Conservation (phyloP, 2,329 filamentous ascomycete genomes). For the Samsoniella hepiali region DNA sequence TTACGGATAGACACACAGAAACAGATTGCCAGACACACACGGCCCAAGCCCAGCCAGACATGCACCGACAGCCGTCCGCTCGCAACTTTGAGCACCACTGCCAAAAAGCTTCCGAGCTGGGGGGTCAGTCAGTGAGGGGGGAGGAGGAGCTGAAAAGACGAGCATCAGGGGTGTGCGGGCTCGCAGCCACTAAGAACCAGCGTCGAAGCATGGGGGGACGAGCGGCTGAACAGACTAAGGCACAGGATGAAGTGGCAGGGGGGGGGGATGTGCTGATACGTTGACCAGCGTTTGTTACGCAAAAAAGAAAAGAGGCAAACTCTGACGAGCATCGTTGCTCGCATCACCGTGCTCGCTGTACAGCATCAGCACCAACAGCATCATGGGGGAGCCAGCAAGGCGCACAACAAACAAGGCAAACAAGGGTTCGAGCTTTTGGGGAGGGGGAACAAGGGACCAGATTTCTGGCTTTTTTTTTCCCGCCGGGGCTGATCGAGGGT, state of each 20-base stretch:
- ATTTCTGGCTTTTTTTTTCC: background rate
- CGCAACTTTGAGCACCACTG: too few species aligned
- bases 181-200: slow-evolving; percentile 9
- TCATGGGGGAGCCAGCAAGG: background rate
- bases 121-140: background rate
- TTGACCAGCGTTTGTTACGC: too few species aligned
- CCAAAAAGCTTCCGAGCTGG: background rate
- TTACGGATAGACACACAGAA: too few species aligned
- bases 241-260: background rate
- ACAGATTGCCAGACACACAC: too few species aligned
- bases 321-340: too few species aligned
- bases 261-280: background rate
- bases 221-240: slow-evolving; percentile 10
- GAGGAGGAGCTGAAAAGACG: slow-evolving; percentile 8
- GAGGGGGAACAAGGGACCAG: background rate
- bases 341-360: background rate
- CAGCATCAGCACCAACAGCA: background rate
- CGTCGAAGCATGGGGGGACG: background rate
- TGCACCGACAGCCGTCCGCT: background rate
- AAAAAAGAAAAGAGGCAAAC: too few species aligned
- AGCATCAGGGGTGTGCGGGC: slow-evolving; percentile 4
- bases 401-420: background rate
- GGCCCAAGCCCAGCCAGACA: background rate
- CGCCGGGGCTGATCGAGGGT: slow-evolving; percentile 16
- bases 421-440: background rate